Conservation (phyloP, 768 basidiomycete genomes). For the Leccinum arenicola region DNA sequence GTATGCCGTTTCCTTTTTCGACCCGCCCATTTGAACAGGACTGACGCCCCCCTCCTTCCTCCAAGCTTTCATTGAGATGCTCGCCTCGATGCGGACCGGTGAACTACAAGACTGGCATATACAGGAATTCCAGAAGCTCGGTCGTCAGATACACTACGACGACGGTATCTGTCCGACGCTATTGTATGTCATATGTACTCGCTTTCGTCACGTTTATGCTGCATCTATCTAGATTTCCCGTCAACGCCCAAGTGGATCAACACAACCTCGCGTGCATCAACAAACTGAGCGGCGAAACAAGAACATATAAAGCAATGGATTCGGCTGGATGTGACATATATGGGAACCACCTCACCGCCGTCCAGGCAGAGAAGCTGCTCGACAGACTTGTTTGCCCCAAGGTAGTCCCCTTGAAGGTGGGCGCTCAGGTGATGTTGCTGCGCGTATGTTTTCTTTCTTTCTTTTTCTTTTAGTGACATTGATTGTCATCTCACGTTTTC, state of each 20-base stretch:
- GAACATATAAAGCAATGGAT: slow-evolving; percentile 43
- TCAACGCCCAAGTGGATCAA: slow-evolving; percentile 26
- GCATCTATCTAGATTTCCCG: slow-evolving; percentile 22
- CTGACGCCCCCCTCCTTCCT: neutral
- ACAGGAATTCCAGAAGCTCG: slow-evolving; percentile 61
- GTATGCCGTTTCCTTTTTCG: slow-evolving; percentile 24
- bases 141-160: slow-evolving; percentile 61
- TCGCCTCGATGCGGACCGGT: slow-evolving; percentile 97
- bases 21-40: neutral
- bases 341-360: slow-evolving; percentile 29
- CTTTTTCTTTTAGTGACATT: neutral
- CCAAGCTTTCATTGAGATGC: slow-evolving; percentile 91
- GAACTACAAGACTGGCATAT: slow-evolving; percentile 62
- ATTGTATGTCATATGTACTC: slow-evolving; percentile 49
- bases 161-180: slow-evolving; percentile 89
- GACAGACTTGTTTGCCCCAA: slow-evolving; percentile 50
- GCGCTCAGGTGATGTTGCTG: slow-evolving; percentile 81
- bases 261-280: slow-evolving; percentile 23
- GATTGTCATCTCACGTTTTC: neutral
- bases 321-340: slow-evolving; percentile 42
- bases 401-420: slow-evolving; percentile 49
- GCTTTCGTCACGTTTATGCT: neutral
- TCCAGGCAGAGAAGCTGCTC: slow-evolving; percentile 33
- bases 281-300: slow-evolving; percentile 26
- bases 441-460: slow-evolving; percentile 21